These are phyloP conservation scores for Salix koriyanagi DNA, from an alignment of 345 rosid species.

Conservation along the genomic window DNA sequence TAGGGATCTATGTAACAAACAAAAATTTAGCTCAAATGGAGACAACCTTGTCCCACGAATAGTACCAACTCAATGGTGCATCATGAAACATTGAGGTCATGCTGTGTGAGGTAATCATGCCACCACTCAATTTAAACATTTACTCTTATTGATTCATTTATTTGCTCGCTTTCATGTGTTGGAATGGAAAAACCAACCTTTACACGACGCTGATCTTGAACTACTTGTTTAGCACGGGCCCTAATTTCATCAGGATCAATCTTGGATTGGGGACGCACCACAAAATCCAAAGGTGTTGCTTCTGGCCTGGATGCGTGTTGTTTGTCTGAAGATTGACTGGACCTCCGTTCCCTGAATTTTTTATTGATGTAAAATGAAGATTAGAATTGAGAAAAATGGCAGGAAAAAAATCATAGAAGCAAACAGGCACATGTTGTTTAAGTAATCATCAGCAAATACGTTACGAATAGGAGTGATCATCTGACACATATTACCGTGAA, in stretches of 20 bases:
- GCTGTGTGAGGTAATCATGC: background rate
- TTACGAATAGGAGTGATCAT: background rate
- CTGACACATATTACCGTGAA: constrained; percentile 49
- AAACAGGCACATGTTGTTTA: background rate
- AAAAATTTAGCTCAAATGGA: background rate
- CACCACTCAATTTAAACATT: background rate
- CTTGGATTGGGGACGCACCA: constrained; percentile 94
- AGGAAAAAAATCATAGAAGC: background rate
- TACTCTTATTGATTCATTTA: background rate
- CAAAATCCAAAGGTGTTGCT: constrained; percentile 88
- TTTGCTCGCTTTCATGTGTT: background rate
- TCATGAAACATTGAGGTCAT: background rate
- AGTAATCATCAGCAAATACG: background rate
- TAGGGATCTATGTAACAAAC: background rate
- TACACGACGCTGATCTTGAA: constrained; percentile 86
- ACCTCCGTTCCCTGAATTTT: constrained; percentile 49
- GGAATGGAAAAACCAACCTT: constrained; percentile 47
- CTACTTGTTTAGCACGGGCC: constrained; percentile 76
- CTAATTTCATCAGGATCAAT: constrained; percentile 81
- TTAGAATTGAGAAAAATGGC: background rate
- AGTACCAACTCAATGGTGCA: background rate
- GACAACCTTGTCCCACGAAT: background rate
- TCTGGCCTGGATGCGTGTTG: constrained; percentile 83
- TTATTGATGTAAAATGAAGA: background rate
- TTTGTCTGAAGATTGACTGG: constrained; percentile 71